Conservation (phyloP, 2,329 filamentous ascomycete species). For the Neophaeococcomyces mojaviensis region DNA sequence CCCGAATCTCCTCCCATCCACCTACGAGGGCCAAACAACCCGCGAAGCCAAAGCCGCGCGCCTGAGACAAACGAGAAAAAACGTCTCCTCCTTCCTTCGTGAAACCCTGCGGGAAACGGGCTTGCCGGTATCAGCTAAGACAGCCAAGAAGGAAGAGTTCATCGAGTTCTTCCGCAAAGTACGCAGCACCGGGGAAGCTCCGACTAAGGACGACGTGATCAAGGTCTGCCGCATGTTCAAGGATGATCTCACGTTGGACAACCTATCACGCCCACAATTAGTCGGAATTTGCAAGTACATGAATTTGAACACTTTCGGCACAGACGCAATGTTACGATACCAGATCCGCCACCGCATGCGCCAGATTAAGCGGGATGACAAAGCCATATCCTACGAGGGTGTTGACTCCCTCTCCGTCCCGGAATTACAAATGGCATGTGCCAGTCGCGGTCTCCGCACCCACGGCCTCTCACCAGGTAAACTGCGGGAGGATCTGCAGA, state of each 20-base stretch:
- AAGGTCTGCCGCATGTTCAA: slow-evolving; percentile 99
- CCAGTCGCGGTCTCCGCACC: slow-evolving; percentile 83
- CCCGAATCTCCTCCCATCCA: slow-evolving; percentile 94
- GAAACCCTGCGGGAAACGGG: slow-evolving; percentile 90
- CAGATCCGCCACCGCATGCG: slow-evolving; percentile 96
- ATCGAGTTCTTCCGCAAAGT: slow-evolving; percentile 96
- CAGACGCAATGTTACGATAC: slow-evolving; percentile 95
- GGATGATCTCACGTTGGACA: slow-evolving; percentile 94
- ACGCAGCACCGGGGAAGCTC: slow-evolving; percentile 79
- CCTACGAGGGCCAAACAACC: slow-evolving; percentile 84
- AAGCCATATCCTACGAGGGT: slow-evolving; percentile 86
- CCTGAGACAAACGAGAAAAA: slow-evolving; percentile 79
- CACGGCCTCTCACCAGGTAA: slow-evolving; percentile 84
- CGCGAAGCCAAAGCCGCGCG: slow-evolving; percentile 81
- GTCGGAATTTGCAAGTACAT: slow-evolving; percentile 98
- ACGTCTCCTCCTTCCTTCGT: slow-evolving; percentile 84
- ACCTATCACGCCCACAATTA: slow-evolving; percentile 86
- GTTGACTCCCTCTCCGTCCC: slow-evolving; percentile 87
- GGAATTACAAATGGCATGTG: slow-evolving; percentile 87
- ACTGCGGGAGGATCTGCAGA: slow-evolving; percentile 80
- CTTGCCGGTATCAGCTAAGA: slow-evolving; percentile 73
- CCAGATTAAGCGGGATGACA: slow-evolving; percentile 97
- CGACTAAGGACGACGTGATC: slow-evolving; percentile 84
- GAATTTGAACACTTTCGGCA: slow-evolving; percentile 94
- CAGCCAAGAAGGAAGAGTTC: slow-evolving; percentile 87